Evolutionary conservation across 2,329 filamentous ascomycete genomes (phyloP).

Genomic region (Achaetomium macrosporum): DNA sequence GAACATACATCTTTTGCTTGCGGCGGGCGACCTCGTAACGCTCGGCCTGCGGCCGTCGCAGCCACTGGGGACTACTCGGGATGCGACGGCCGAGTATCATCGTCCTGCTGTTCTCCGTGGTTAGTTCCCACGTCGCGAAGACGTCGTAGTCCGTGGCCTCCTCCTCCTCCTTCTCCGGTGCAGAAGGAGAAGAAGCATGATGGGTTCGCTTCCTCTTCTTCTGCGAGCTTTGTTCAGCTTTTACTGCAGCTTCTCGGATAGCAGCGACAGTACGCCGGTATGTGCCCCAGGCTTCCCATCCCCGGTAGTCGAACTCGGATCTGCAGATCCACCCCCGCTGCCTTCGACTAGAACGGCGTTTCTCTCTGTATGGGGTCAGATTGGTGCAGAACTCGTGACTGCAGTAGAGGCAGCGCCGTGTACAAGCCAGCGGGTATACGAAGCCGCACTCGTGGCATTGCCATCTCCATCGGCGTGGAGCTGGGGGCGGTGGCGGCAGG

Average conservation of each 20-base stretch:
- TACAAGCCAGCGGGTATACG: constrained; percentile 28
- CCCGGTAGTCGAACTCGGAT: constrained; percentile 31
- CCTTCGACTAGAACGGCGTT: not conserved
- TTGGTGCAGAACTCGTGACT: constrained; percentile 33
- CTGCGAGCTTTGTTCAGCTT: not conserved
- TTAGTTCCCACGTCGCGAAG: constrained; percentile 9
- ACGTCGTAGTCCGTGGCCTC: not conserved
- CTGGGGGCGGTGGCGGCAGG: constrained; percentile 5
- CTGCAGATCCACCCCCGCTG: constrained; percentile 20
- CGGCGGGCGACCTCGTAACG: not conserved
- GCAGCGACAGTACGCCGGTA: constrained; percentile 25
- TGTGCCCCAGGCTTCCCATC: constrained; percentile 28
- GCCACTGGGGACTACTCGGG: too few relatives aligned
- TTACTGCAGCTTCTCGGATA: too few relatives aligned
- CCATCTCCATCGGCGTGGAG: constrained; percentile 30
- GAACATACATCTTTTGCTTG: constrained; percentile 22
- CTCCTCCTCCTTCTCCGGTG: not conserved
- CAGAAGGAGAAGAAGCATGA: too few relatives aligned
- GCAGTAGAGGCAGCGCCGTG: constrained; percentile 36
- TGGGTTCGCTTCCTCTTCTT: not conserved
- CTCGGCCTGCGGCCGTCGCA: not conserved
- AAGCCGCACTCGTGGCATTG: constrained; percentile 29
- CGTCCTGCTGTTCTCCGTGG: not conserved
- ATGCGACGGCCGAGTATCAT: too few relatives aligned
- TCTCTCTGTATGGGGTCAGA: constrained; percentile 6